Conservation (phyloP, 345 rosid species). For the Acer saccharum region DNA sequence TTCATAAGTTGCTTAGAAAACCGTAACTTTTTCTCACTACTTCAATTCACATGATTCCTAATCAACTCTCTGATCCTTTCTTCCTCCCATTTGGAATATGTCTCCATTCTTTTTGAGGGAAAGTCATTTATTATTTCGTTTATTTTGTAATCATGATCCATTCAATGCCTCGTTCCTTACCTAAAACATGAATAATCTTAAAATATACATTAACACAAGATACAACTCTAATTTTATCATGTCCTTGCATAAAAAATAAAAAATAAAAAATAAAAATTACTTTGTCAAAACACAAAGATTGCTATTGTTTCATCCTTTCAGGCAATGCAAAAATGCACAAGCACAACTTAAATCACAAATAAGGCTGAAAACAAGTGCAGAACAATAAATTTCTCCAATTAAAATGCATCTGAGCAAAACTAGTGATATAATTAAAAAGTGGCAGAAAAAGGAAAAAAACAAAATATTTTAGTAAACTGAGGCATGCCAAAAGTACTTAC, state of each 20-base stretch:
- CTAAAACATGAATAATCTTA: no score
- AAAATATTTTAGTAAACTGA: slow-evolving; percentile 8
- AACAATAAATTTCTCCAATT: neutral
- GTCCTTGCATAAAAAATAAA: neutral
- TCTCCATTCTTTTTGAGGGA: no score
- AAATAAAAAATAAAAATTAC: neutral
- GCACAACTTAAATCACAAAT: neutral
- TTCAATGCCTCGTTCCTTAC: no score
- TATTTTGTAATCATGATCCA: no score
- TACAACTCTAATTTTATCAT: neutral
- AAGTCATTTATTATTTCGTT: no score
- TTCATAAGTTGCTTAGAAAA: no score
- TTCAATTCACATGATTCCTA: no score
- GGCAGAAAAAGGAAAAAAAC: neutral
- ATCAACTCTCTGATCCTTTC: no score
- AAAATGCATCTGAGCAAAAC: neutral
- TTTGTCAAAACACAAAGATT: neutral
- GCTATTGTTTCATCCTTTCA: neutral
- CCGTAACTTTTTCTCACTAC: no score
- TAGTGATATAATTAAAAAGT: neutral
- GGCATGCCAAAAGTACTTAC: slow-evolving; percentile 47
- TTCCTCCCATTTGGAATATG: no score
- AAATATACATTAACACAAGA: neutral
- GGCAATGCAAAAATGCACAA: neutral
- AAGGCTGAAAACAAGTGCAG: neutral